phyloP scores from a whole-genome alignment of 148 eudicot genomes.

The Vaccinium vitisidaea region DNA sequence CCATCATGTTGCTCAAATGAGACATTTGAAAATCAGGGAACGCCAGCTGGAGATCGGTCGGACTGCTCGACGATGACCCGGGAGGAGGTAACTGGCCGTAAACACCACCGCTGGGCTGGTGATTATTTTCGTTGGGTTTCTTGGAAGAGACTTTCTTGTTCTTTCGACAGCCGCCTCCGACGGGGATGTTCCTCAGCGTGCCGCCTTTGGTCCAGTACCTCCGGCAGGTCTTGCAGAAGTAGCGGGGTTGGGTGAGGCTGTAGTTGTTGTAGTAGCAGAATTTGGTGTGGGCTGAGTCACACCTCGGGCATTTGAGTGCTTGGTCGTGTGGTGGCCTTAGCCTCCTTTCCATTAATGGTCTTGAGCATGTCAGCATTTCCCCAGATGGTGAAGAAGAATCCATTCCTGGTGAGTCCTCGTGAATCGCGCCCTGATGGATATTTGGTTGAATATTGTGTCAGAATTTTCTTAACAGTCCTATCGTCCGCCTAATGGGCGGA shows the following conservation, averaged over 20 bases:
- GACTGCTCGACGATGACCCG: slow-evolving; percentile 21
- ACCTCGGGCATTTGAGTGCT: slow-evolving; percentile 26
- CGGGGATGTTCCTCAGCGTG: slow-evolving; percentile 22
- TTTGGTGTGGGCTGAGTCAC: slow-evolving; percentile 27
- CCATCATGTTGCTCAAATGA: slow-evolving; percentile 34
- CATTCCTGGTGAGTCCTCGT: slow-evolving; percentile 28
- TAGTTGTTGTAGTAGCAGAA: slow-evolving; percentile 31
- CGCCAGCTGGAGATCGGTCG: slow-evolving; percentile 51
- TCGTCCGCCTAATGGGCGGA: too few species aligned
- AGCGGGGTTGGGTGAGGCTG: slow-evolving; percentile 29
- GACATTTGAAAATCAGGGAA: slow-evolving; percentile 54
- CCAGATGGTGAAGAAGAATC: slow-evolving; percentile 54
- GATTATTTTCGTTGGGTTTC: slow-evolving; percentile 5
- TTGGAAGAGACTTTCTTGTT: slow-evolving; percentile 26
- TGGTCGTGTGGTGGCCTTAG: slow-evolving; percentile 13
- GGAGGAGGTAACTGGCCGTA: not conserved
- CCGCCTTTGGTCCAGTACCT: slow-evolving; percentile 33
- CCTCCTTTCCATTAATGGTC: slow-evolving; percentile 61
- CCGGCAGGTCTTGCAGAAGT: slow-evolving; percentile 33
- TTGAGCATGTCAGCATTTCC: slow-evolving; percentile 64
- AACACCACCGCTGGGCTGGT: not conserved
- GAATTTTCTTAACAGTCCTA: not conserved
- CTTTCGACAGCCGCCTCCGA: slow-evolving; percentile 27
- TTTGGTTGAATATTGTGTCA: not conserved
- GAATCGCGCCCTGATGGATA: slow-evolving; percentile 28